Percentiles rank a stretch among this genome's conserved stretches.
Evolutionary conservation across 2,329 filamentous ascomycete genomes (phyloP).

Genomic region (Albifimbria verrucaria): DNA sequence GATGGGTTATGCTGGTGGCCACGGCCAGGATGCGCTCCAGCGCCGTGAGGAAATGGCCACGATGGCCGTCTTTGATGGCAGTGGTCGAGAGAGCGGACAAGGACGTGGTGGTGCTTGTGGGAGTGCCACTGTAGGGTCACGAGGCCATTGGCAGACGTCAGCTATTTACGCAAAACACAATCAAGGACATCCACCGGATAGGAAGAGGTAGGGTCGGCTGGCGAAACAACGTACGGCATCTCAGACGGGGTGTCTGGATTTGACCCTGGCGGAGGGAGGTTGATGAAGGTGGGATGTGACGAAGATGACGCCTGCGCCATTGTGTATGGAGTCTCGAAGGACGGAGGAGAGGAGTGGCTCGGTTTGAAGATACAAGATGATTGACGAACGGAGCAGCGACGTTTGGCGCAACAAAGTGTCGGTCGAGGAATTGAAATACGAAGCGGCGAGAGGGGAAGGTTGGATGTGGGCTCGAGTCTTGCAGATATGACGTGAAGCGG

Average conservation of each 20-base stretch:
- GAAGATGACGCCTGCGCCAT: constrained; percentile 34
- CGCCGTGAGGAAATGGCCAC: constrained; percentile 67
- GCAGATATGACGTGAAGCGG: too few species aligned
- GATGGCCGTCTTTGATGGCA: constrained; percentile 94
- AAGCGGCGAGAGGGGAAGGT: too few species aligned
- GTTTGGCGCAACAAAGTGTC: background rate
- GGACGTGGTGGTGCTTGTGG: constrained; percentile 87
- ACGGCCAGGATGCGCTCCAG: constrained; percentile 42
- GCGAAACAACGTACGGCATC: constrained; percentile 65
- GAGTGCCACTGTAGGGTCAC: constrained; percentile 66
- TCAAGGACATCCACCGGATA: too few species aligned
- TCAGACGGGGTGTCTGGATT: constrained; percentile 85
- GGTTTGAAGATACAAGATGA: background rate
- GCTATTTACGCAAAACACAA: too few species aligned
- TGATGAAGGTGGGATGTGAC: constrained; percentile 67
- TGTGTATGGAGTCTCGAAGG: constrained; percentile 7
- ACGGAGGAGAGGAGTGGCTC: constrained; percentile 1
- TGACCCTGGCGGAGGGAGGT: constrained; percentile 77
- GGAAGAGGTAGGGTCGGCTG: background rate
- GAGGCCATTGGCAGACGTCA: constrained; percentile 11
- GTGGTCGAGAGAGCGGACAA: constrained; percentile 89
- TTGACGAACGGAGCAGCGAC: too few species aligned
- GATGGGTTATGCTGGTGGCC: constrained; percentile 57
- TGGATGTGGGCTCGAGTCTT: too few species aligned
- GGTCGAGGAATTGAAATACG: background rate